Evolutionary conservation across 164 flowering plant genomes (phyloP), one percentile per base, ranked within the genome.

Genomic region (Umbilicus rupestris): DNA sequence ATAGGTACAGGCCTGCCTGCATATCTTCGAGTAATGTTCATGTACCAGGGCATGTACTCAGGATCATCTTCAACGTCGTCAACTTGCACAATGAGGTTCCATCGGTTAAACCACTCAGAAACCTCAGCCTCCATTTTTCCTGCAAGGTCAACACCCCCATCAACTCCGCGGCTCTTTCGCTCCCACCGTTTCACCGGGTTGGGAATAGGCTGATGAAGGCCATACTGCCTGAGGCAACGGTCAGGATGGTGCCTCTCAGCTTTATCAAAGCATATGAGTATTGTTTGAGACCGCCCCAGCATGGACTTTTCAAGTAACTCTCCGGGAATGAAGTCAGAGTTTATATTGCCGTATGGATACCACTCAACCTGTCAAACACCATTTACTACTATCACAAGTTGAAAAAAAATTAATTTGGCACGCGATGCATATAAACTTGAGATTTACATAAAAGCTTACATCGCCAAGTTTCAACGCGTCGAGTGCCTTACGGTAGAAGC

Each of bases 211-310:
- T 86, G 91, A 64, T 30, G 72, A 77, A 83, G 57, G 62, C 84
- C 88, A 73, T 69, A 83, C 71, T 86, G 91, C 71, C 87, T 76
- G 16, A 86, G 46, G 75, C 87, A 83, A n/a, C 91, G 85, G 71
- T 84, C 84, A 3, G 88, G 91, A 8, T 83, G 83, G 73, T 86
- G 91, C 64, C 91, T 78, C 66, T 84, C 88, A 50, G 91, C 90
- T 79, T 86, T 86, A 74, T 86, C 90, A 74, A 84, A 86, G 68
- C 88, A 86, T 65, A 86, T 84, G 69, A 86, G 69, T 88, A 86
- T 86, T 28, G 90, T 86, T 66, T 82, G 83, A 41, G 88, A 77
- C 71, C 88, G 79, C 71, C 90, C 90, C 31, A 86, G 66, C 69
- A 71, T 71, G 45, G 81, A 58, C 68, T 68, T 73, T 22, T 44